Base-by-base conservation (phyloP, 495 filamentous ascomycete genomes). In the Podospora pseudoanserina region DNA sequence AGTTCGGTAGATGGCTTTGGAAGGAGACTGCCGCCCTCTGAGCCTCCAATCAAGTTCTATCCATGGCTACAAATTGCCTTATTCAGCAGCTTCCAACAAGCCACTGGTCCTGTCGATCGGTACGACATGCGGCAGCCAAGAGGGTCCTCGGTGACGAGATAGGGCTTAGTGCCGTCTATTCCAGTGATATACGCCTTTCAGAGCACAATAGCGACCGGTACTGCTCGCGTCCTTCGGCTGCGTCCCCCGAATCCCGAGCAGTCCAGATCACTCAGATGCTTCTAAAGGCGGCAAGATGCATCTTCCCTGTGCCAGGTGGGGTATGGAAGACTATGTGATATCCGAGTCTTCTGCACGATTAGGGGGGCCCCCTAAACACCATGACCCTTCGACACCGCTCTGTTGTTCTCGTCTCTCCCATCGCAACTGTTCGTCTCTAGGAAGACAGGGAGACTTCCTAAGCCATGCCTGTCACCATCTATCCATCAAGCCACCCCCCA, bases 391-490 rank as follows among this genome's bases (percentile, higher is more conserved):
- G 39, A 49, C 39, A 49, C 7, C 15, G 13, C 15, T 49, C 15
- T 49, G 39, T 49, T 16, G 7, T 49, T 49, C 13, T 11, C 39
- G 39, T 13, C 39, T 49, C 13, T 49, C 39, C 55, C 55, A 58
- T 58, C 55, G 18, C n/a, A 19, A 58, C 3, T 26, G 2, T 18
- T 26, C 4, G 4, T 58, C 55, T 20, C 55, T n/a, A 19, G 5
- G n/a, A 15, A 58, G 55, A 19, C 55, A 58, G 55, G n/a, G n/a
- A 58, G 3, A 20, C 18, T 18, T 20, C 26, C 20, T 13, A 30
- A 34, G 6, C 18, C 15, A 75, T 75, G 73, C 73, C 73, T 5
- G 66, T 69, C 15, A 74, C 71, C 34, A 62, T 76, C 26, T 60
- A 63, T 28, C 74, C 72, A 7, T 73, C 74, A 13, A 44, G 65